Evolutionary conservation across 2,329 filamentous ascomycete species (phyloP), one percentile per base, ranked within the genome.

Genomic region (Mycosphaerelloides madeirae): DNA sequence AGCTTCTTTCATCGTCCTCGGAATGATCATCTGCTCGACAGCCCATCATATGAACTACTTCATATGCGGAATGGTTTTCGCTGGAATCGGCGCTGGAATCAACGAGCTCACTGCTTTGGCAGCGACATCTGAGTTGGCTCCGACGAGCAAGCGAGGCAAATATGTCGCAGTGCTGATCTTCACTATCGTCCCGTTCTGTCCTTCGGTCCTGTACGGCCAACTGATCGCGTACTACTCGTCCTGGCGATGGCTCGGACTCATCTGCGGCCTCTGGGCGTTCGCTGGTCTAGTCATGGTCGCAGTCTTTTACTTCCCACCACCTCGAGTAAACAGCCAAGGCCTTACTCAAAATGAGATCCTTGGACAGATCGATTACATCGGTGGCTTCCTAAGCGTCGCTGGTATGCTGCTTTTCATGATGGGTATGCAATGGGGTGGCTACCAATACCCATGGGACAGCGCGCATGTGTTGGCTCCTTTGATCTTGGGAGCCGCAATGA

Each of bases 81-180:
- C 81, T 8, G 83, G 83, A 1, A 68, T 79, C 5, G 83, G 82
- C 28, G 81, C 81, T 9, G 39, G 40, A 3, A 75, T 85, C 48
- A 81, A 81, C 53, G 82, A 85, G 61, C 68, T 86, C 28, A 85
- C 80, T 5, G 81, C 83, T 3, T 68, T 87, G 7, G 81, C 83
- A 20, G 83, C 76, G 28, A 83, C 81, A 1, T 79, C 80, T 2
- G 83, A 87, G 59, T 72, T 86, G 48, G 83, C 80, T 0, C 82
- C 83, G 1, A 79, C 79, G 18, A 69, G 75, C 13, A 77, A 83
- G 59, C 74, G 83, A 32, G 82, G 79, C 22, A 75, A 76, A 58
- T 84, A 83, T 58, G 75, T 83, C 25, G 76, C 77, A 12, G 63
- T 74, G 1, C 63, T 84, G 11, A 75, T 83, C 35, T 73, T 82